Base-by-base conservation (phyloP, 2,329 filamentous ascomycete species). In the Xylariaceae sp. region DNA sequence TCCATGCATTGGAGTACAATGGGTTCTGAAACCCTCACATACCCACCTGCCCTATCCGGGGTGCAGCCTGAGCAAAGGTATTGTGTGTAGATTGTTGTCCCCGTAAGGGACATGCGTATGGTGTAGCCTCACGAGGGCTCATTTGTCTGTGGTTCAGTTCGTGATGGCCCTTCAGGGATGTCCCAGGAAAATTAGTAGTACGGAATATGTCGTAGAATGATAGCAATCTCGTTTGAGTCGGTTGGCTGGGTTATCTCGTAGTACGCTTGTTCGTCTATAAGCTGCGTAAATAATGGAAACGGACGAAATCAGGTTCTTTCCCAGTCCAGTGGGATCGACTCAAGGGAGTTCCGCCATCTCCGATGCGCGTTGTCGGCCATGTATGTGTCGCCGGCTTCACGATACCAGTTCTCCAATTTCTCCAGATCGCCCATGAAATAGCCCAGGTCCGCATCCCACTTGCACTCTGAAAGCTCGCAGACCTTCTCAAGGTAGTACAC, bases 371-470 rank as follows among this genome's bases (percentile, higher is more conserved):
- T 55, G 4, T 68, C 67, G 6, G 68, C 68, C 53, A 59, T 54
- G 2, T 23, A 42, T 4, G 37, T 60, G 51, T 70, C 67, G 35
- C 68, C 68, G 9, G 67, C 68, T 50, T 70, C 68, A 7, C 66
- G 64, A 30, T 70, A 64, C 68, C 68, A 70, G 47, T 65, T 57
- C 54, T 67, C 65, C 1, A 70, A 52, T 17, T 67, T 65, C 58
- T 70, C 67, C 17, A 70, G 56, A 34, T 70, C 67, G 18, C 68
- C 68, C 17, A 70, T 61, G 47, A 70, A 59, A 51, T 70, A 70
- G 30, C 68, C 68, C 59, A 70, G 58, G 52, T 70, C 68, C 13
- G 68, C 60, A 45, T 70, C 66, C 68, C 68, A 70, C 48, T 62
- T 62, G 30, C 67, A 66, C 49, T 70, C 68, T 49, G 67, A 67